These are phyloP conservation scores for Sporothrix sp. DNA, from an alignment of 2,329 filamentous ascomycete genomes.

Conservation along the genomic window DNA sequence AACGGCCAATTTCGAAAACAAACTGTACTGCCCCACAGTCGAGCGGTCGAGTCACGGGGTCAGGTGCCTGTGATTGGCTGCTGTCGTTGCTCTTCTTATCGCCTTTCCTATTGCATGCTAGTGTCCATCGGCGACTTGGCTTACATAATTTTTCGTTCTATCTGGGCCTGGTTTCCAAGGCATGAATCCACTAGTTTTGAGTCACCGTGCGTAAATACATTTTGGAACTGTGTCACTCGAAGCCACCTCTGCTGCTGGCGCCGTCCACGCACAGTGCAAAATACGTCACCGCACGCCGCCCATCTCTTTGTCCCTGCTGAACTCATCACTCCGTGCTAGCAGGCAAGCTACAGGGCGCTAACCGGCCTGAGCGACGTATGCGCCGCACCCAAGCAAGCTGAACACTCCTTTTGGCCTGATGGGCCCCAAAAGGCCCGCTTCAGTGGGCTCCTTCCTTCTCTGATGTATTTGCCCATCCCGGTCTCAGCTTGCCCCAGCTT, in stretches of 20 bases:
- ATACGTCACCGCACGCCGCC: constrained; percentile 2
- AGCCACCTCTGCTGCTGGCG: too few relatives aligned
- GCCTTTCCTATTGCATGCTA: neutral
- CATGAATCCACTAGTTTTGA: neutral
- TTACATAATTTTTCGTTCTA: neutral
- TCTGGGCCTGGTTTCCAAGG: neutral
- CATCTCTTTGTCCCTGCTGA: neutral
- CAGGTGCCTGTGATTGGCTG: constrained; percentile 1
- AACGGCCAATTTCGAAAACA: constrained; percentile 10
- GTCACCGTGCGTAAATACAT: too few relatives aligned
- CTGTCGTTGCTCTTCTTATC: neutral
- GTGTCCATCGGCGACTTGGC: neutral
- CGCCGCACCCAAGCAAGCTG: neutral
- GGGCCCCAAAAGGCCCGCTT: neutral
- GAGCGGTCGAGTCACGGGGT: constrained; percentile 11
- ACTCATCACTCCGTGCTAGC: constrained; percentile 3
- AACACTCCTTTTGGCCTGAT: neutral
- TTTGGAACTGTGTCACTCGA: neutral
- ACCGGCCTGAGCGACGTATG: neutral
- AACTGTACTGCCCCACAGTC: constrained; percentile 3
- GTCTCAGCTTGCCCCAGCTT: constrained; percentile 3
- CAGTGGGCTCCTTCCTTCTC: neutral
- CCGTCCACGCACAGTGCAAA: constrained; percentile 4
- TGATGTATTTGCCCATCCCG: neutral
- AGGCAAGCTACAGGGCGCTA: constrained; percentile 5